Conservation (phyloP, 2,329 filamentous ascomycete genomes). For the Chaetomiaceae sp. region DNA sequence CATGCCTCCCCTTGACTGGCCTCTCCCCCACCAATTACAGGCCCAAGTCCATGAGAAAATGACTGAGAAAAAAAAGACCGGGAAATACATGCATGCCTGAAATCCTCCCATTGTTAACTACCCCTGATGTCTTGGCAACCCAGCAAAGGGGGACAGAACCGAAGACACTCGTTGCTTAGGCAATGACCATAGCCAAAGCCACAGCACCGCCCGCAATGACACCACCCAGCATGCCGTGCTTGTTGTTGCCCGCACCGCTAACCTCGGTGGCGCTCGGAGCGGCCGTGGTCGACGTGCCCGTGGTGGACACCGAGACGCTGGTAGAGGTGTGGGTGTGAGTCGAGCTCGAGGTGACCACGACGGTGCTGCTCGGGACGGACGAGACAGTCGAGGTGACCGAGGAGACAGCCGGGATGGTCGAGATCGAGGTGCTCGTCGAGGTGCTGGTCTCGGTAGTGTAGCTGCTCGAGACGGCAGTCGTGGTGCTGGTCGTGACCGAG, state of each 20-base stretch:
- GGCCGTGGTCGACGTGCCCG: neutral
- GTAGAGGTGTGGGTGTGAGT: neutral
- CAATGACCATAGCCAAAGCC: slow-evolving; percentile 7
- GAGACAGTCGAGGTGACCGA: slow-evolving; percentile 1
- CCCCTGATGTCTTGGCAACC: neutral
- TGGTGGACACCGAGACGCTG: neutral
- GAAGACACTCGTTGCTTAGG: neutral
- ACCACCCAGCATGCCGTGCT: slow-evolving; percentile 1
- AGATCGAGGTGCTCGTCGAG: neutral
- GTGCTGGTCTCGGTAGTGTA: neutral
- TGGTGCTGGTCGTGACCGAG: neutral
- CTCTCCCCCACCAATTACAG: neutral
- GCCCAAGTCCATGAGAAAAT: neutral
- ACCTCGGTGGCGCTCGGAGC: neutral
- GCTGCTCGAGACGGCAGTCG: neutral
- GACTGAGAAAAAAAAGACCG: neutral
- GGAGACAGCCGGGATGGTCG: neutral
- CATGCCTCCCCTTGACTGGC: too few species aligned
- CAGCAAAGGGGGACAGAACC: neutral
- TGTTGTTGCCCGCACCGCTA: slow-evolving; percentile 7
- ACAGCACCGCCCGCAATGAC: slow-evolving; percentile 5
- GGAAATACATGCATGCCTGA: neutral
- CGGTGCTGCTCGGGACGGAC: neutral
- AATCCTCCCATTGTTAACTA: neutral
- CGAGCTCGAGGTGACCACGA: neutral